Evolutionary conservation across 495 filamentous ascomycete species (phyloP).

Genomic region (Poronia punctata): DNA sequence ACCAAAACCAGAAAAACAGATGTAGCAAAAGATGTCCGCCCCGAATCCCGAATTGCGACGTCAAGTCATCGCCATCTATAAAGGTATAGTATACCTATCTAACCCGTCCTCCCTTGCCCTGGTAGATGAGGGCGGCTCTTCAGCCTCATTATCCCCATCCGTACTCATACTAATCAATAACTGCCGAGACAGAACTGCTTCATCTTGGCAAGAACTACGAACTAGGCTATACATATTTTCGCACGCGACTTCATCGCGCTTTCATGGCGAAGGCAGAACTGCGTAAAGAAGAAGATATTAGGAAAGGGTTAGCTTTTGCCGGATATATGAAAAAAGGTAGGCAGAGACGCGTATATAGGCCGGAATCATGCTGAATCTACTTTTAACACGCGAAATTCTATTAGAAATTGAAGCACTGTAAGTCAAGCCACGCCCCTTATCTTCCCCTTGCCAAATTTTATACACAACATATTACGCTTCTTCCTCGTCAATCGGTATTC

Average conservation of each 20-base stretch:
- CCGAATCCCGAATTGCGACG: conserved; percentile 55
- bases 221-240: conserved; percentile 77
- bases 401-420: conserved; percentile 87
- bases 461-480: too few relatives aligned
- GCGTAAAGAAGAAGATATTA: conserved; percentile 66
- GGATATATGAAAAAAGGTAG: conserved; percentile 87
- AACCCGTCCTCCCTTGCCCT: background rate
- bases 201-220: conserved; percentile 83
- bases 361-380: too few relatives aligned
- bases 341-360: too few relatives aligned
- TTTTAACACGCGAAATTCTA: too few relatives aligned
- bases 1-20: too few relatives aligned
- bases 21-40: too few relatives aligned
- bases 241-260: conserved; percentile 71
- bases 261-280: conserved; percentile 69
- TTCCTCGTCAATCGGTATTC: too few relatives aligned
- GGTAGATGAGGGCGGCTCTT: too few relatives aligned
- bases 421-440: conserved; percentile 28
- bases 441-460: background rate
- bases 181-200: conserved; percentile 82
- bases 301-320: conserved; percentile 64
- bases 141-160: too few relatives aligned
- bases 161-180: too few relatives aligned
- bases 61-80: conserved; percentile 86
- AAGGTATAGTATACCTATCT: conserved; percentile 49